A percentile compares a stretch with the other conserved stretches of the same genome.
Conservation (phyloP, 2,329 filamentous ascomycete species). For the Stachybotrys elegans region DNA sequence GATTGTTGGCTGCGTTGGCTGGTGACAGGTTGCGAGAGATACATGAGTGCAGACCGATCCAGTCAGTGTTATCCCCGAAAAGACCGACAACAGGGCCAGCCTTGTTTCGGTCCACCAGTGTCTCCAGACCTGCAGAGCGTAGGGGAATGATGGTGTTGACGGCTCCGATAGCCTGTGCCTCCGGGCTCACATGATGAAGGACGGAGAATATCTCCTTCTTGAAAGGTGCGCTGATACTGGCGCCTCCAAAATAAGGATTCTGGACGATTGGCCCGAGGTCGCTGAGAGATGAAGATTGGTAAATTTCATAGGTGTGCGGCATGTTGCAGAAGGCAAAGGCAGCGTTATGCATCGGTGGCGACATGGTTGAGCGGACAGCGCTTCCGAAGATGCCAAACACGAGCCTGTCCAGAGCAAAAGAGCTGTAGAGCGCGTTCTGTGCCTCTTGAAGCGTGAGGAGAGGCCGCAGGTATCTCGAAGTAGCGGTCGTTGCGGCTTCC, state of each 20-base stretch:
- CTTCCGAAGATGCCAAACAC: too few species aligned
- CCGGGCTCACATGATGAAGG: constrained; percentile 52
- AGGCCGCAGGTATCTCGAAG: too few species aligned
- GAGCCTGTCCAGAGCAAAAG: too few species aligned
- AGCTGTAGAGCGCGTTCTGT: too few species aligned
- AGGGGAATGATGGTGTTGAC: constrained; percentile 61
- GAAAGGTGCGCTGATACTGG: constrained; percentile 56
- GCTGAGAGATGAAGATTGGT: too few species aligned
- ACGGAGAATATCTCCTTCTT: constrained; percentile 55
- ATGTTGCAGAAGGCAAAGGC: too few species aligned
- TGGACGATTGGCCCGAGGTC: too few species aligned
- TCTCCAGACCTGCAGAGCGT: constrained; percentile 29
- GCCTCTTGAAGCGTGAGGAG: too few species aligned
- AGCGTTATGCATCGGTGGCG: too few species aligned
- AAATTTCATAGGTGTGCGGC: too few species aligned
- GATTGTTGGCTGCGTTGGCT: constrained; percentile 41
- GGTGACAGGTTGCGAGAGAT: constrained; percentile 56
- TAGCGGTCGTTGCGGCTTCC: too few species aligned
- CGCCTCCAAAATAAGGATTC: constrained; percentile 55
- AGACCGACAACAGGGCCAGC: constrained; percentile 51
- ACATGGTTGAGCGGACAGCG: too few species aligned
- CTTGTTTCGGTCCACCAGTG: constrained; percentile 39
- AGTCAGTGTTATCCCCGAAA: constrained; percentile 64
- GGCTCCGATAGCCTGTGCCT: constrained; percentile 58
- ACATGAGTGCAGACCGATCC: constrained; percentile 59